Base-by-base conservation (phyloP, 768 basidiomycete species). In the Boletellus sp. region DNA sequence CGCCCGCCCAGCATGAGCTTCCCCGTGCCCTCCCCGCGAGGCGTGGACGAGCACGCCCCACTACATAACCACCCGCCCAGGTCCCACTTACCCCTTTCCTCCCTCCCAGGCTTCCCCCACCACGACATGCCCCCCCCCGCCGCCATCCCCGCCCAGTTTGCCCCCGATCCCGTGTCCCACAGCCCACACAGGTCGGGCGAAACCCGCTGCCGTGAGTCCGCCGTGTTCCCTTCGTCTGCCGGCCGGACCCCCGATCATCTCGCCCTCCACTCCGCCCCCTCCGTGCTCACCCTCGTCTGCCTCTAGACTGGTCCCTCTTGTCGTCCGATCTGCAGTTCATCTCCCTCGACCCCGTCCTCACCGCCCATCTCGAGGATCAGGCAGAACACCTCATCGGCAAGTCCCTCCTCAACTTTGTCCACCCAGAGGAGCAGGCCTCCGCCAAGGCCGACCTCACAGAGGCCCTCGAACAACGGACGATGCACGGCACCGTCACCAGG, bases 401-500 rank as follows among this genome's bases (percentile, higher is more conserved):
- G 62, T 81, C 83, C 16, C 77, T 93, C 39, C 73, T 92, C 49
- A 73, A 74, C 35, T 93, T 89, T 64, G 85, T 93, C 32, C 90
- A 93, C 62, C 90, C 90, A 52, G 89, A 90, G 54, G 90, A 93
- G 59, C 81, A 85, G 57, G 74, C 78, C 0, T 85, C 84, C 10
- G 90, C 90, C 4, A 78, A 79, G 57, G 71, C 78, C 11, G 91
- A 93, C 72, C 76, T 93, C 35, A 78, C 82, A 45, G 77, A 80
- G 43, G 88, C 90, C 15, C 75, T 92, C 49, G 78, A 87, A 45
- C 81, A 79, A 59, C 79, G 83, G 59, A 89, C 84, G 2, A 73
- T 90, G 50, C 86, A 90, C 65, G 90, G 90, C 54, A 89, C 85
- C 41, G 87, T 93, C 52, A 92, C 90, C 53, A 82, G 90, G 79